Conservation (phyloP, 306 rosid species). For the Hippophae tibetana region DNA sequence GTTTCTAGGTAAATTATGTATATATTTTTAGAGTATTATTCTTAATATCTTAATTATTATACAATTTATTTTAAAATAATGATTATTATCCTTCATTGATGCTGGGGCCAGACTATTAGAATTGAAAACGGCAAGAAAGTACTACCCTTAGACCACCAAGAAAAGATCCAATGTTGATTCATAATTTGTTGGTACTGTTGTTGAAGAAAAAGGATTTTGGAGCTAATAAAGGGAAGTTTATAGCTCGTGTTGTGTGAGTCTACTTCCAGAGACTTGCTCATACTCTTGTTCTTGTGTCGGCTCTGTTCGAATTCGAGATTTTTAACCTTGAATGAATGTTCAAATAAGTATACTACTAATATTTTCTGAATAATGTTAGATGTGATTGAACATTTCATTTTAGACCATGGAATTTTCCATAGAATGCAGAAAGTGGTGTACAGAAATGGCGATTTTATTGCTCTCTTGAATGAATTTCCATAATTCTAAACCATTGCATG, state of each 20-base stretch:
- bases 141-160: slow-evolving; percentile 84
- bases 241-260: slow-evolving; percentile 31
- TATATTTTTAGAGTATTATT: too few relatives aligned
- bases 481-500: too few relatives aligned
- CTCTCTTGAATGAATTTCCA: too few relatives aligned
- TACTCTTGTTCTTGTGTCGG: slow-evolving; percentile 20
- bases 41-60: too few relatives aligned
- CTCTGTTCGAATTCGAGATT: slow-evolving; percentile 18
- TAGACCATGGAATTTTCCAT: too few relatives aligned
- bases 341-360: slow-evolving; percentile 26
- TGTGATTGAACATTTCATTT: not conserved
- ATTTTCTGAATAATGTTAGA: not conserved
- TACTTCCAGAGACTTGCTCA: slow-evolving; percentile 31
- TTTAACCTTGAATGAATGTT: slow-evolving; percentile 22
- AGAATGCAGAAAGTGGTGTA: too few relatives aligned
- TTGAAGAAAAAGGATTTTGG: slow-evolving; percentile 14
- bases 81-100: slow-evolving; percentile 27
- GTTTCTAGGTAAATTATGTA: too few relatives aligned
- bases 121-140: slow-evolving; percentile 74
- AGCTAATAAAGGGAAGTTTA: slow-evolving; percentile 31
- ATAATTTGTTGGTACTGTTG: slow-evolving; percentile 12
- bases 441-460: too few relatives aligned
- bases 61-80: too few relatives aligned
- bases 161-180: slow-evolving; percentile 53
- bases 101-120: slow-evolving; percentile 64